A percentile compares a stretch with the other conserved stretches of the same genome.
These are phyloP conservation scores for Pyrenophora teres DNA, from an alignment of 2,329 filamentous ascomycete genomes.

Conservation along the genomic window DNA sequence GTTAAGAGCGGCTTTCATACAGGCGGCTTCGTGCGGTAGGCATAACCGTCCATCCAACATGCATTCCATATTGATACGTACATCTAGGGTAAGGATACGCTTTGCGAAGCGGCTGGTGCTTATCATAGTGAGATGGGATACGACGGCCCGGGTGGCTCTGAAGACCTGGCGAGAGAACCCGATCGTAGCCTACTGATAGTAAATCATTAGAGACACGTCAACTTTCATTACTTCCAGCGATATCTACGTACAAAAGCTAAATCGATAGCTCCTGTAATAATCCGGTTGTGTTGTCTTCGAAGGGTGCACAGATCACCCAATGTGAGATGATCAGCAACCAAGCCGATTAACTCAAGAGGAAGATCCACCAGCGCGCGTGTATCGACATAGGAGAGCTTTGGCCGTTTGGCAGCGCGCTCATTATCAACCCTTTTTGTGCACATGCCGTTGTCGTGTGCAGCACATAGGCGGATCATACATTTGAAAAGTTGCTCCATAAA, in stretches of 20 bases:
- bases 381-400: no score
- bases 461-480: no score
- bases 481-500: no score
- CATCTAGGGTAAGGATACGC: slow-evolving; percentile 1
- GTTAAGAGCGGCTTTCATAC: background rate
- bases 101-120: slow-evolving; percentile 2
- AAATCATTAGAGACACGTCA: background rate
- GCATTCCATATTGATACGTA: background rate
- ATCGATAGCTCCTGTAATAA: slow-evolving; percentile 3
- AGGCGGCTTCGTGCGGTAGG: background rate
- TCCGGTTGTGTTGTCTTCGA: background rate
- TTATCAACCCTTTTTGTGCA: background rate
- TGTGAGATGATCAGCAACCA: slow-evolving; percentile 3
- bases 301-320: background rate
- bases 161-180: background rate
- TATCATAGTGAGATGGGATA: background rate
- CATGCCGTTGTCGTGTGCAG: background rate
- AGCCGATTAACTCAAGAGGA: slow-evolving; percentile 2
- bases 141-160: background rate
- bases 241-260: slow-evolving; percentile 2
- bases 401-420: no score
- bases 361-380: no score
- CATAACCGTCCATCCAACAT: background rate
- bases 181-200: background rate
- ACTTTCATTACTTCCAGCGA: no score